Evolutionary conservation across 1,284 basidiomycete species (phyloP), one percentile per base, ranked within the genome.

Genomic region (Cystobasidiaceae sp.): DNA sequence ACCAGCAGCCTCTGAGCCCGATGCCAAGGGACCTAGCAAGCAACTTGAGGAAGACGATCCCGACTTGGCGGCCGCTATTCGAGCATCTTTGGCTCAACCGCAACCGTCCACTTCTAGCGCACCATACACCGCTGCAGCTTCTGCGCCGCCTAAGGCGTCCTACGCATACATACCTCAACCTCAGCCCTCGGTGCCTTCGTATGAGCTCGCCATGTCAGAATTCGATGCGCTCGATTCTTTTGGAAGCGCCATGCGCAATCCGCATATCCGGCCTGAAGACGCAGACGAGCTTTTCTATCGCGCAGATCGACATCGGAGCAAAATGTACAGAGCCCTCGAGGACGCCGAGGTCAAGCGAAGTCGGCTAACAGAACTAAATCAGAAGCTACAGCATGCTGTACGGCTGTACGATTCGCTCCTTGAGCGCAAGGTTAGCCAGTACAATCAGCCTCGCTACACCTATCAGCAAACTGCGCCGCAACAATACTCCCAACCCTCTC

Each of bases 41-140:
- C 75, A 71, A 52, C 78, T 84, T 13, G 90, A 92, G 21, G 92
- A 93, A 49, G 89, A 97, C 23, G 94, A 98, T 75, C 89, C 90
- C 9, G 92, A 98, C 70, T 80, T 99, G 23, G 85, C 83, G 58
- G 89, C 94, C 13, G 96, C 96, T 0, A 99, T 98, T 66, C 93
- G 97, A 74, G 96, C 96, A 0, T 93, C 89, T 74, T 77, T 99
- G 70, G 82, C 86, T 11, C 28, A 52, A 19, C n/a, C 32, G 28
- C 86, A 85, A 68, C 85, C 86, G 7, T 46, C 48, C 13, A 50
- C 60, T 9, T 62, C 60, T 2, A 62, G n/a, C 17, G 21, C n/a
- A 17, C 28, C 61, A n/a, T 64, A 51, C 11, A 15, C 45, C 9
- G 46, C 51, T 17, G 52, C 3, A 52, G 32, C 61, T 3, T 64